These are phyloP conservation scores for Mycosarcoma mackinlayi DNA, from an alignment of 1,284 basidiomycete species.

Conservation along the genomic window DNA sequence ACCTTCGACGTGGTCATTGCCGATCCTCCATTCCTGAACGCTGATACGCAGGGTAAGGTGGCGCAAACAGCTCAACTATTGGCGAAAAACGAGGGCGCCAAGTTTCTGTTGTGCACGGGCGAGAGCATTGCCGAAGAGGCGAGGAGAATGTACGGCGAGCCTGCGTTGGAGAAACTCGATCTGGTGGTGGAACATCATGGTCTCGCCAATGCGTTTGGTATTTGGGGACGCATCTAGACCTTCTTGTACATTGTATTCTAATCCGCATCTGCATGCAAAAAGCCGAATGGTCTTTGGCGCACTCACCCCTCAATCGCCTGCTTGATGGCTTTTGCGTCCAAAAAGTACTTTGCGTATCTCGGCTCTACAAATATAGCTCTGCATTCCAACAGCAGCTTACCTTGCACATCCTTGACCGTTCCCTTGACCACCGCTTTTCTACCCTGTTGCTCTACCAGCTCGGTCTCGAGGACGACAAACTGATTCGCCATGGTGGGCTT, in stretches of 20 bases:
- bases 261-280: not conserved
- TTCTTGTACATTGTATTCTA: too few species aligned
- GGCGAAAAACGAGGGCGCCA: conserved; percentile 12
- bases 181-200: conserved; percentile 44
- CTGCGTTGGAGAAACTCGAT: conserved; percentile 24
- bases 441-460: conserved; percentile 76
- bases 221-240: conserved; percentile 28
- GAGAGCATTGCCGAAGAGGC: conserved; percentile 46
- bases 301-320: conserved; percentile 70
- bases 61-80: conserved; percentile 24
- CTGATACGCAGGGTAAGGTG: conserved; percentile 44
- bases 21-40: conserved; percentile 65
- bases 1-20: conserved; percentile 63
- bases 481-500: conserved; percentile 67
- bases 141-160: conserved; percentile 35
- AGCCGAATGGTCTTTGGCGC: not conserved
- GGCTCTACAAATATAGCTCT: conserved; percentile 84
- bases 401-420: conserved; percentile 79
- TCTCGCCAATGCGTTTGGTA: conserved; percentile 47
- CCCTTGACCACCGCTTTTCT: conserved; percentile 81
- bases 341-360: conserved; percentile 77
- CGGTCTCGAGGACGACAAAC: conserved; percentile 76
- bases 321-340: conserved; percentile 75
- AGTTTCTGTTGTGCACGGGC: conserved; percentile 36
- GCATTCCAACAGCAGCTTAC: conserved; percentile 83